Conservation (phyloP, 345 rosid species). For the Orychophragmus violaceus region DNA sequence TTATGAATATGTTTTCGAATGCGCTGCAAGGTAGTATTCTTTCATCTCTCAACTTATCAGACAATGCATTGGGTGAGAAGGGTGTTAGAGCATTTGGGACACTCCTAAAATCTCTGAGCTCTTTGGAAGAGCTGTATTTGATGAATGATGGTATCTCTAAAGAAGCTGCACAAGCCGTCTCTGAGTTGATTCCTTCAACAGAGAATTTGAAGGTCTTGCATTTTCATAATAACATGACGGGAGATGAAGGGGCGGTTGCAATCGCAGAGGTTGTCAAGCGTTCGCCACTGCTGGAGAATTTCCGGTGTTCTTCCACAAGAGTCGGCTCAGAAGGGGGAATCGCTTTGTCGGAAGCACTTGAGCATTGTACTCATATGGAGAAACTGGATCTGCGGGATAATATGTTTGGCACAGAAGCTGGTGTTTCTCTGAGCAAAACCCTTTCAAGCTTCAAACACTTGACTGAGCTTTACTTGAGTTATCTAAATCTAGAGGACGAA, state of each 20-base stretch:
- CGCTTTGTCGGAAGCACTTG: not conserved
- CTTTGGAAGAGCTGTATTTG: not conserved
- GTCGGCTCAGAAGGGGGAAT: not conserved
- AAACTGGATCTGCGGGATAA: not conserved
- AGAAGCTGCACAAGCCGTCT: not conserved
- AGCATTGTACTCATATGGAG: not conserved
- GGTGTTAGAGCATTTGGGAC: not conserved
- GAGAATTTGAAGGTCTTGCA: not conserved
- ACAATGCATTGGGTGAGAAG: not conserved
- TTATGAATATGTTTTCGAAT: not conserved
- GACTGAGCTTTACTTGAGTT: not conserved
- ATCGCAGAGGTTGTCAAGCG: not conserved
- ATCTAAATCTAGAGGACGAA: not conserved
- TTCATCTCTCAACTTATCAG: not conserved
- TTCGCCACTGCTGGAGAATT: not conserved
- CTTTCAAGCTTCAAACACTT: not conserved
- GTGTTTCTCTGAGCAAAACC: not conserved
- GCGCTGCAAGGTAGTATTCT: not conserved
- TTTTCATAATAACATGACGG: not conserved
- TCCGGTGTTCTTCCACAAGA: not conserved
- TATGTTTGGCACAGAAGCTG: not conserved
- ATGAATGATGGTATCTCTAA: not conserved
- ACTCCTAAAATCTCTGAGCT: not conserved
- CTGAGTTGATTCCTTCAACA: not conserved
- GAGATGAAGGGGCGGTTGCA: not conserved